Conservation (phyloP, 306 rosid genomes). For the Cucumis cinereus region DNA sequence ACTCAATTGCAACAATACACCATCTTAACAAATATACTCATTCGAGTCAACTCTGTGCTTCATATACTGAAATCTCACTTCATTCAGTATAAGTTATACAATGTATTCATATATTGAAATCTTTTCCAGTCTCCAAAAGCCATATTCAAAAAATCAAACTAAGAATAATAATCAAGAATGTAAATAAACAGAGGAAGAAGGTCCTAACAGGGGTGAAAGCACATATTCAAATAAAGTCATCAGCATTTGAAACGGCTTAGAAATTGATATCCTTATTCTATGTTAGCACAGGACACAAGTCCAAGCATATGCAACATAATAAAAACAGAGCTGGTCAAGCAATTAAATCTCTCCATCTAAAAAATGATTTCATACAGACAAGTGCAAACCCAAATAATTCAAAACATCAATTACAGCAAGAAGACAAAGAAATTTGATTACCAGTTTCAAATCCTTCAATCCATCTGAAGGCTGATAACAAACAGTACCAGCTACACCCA, state of each 20-base stretch:
- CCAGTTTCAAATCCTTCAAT: constrained; percentile 37
- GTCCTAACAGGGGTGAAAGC: neutral
- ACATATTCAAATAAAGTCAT: neutral
- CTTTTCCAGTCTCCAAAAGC: neutral
- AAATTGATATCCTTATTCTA: neutral
- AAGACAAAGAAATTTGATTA: constrained; percentile 4
- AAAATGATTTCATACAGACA: neutral
- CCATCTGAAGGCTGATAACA: constrained; percentile 43
- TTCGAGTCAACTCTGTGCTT: neutral
- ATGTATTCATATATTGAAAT: neutral
- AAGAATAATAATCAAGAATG: neutral
- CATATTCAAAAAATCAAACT: neutral
- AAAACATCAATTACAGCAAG: neutral
- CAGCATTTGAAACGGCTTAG: neutral
- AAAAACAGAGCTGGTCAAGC: neutral
- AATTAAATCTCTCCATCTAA: neutral
- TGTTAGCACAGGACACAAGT: neutral
- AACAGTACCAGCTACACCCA: constrained; percentile 25
- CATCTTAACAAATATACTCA: neutral
- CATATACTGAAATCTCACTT: neutral
- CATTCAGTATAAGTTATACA: neutral
- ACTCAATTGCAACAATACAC: neutral
- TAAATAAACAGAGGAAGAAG: neutral
- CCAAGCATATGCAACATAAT: neutral
- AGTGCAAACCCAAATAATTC: neutral